A percentile compares a stretch with the other conserved stretches of the same genome.
phyloP scores from a whole-genome alignment of 2,329 filamentous ascomycete species.

The Botrytis squamosa region DNA sequence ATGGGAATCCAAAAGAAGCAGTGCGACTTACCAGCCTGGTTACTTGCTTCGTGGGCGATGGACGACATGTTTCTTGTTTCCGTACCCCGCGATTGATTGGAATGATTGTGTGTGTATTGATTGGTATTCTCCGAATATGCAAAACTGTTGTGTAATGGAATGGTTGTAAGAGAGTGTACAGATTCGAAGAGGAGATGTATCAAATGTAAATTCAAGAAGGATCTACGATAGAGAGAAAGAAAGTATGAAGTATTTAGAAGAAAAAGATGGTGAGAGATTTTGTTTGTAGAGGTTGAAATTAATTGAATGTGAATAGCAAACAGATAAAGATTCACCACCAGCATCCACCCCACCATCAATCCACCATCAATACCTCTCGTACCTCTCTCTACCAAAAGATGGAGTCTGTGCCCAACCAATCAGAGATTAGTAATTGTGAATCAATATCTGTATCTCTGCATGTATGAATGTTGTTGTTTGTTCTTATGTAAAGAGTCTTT shows the following conservation, averaged over 20 bases:
- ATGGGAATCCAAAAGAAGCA: not conserved
- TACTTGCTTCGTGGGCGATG: not conserved
- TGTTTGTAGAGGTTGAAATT: not conserved
- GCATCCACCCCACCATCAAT: not conserved
- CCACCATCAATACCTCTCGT: no score
- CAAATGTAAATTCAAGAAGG: not conserved
- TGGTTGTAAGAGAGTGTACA: constrained; percentile 5
- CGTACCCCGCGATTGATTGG: constrained; percentile 10
- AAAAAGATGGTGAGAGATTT: not conserved
- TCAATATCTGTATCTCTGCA: not conserved
- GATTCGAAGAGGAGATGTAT: not conserved
- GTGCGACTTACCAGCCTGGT: constrained; percentile 11
- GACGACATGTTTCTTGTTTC: constrained; percentile 4
- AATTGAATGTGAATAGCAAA: not conserved
- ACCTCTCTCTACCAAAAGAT: not conserved
- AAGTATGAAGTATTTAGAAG: not conserved
- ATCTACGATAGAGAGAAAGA: not conserved
- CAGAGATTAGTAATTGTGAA: not conserved
- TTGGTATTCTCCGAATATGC: constrained; percentile 7
- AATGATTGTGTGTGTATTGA: not conserved
- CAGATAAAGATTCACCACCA: not conserved
- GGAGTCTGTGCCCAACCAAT: not conserved
- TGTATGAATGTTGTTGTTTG: not conserved
- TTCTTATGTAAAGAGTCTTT: not conserved
- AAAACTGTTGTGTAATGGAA: not conserved